phyloP scores from a whole-genome alignment of 148 eudicot genomes.

The Polygonum aviculare region DNA sequence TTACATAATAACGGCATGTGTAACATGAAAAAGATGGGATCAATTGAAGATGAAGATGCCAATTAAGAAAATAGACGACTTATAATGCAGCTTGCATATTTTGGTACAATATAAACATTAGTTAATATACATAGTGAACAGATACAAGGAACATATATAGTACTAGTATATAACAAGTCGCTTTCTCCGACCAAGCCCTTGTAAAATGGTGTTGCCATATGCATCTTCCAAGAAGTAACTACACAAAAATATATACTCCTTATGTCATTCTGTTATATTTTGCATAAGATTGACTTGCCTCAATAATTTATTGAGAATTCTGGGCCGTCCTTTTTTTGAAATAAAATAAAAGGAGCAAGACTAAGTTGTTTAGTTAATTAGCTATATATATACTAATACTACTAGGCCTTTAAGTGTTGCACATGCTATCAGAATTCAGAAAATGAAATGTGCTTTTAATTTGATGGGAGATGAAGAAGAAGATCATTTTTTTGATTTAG shows the following conservation, averaged over 20 bases:
- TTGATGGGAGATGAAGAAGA: neutral
- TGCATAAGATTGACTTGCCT: conserved; percentile 4
- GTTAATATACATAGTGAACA: neutral
- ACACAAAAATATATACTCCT: neutral
- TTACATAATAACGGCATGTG: neutral
- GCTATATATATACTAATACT: neutral
- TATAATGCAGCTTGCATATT: neutral
- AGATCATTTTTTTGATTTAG: neutral
- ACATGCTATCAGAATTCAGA: neutral
- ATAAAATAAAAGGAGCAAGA: neutral
- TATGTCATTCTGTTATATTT: neutral
- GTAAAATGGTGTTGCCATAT: neutral
- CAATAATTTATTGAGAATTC: neutral
- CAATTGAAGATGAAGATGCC: neutral
- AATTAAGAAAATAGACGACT: neutral
- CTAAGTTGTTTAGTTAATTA: neutral
- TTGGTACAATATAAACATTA: neutral
- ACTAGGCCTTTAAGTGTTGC: neutral
- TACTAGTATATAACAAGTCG: neutral
- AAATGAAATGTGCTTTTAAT: neutral
- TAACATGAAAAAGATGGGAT: conserved; percentile 6
- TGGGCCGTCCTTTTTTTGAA: neutral
- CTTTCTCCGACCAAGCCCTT: neutral
- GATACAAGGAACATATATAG: neutral
- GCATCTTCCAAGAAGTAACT: conserved; percentile 7